phyloP scores from a whole-genome alignment of 495 filamentous ascomycete species.

The Aspergillus ellipticus region DNA sequence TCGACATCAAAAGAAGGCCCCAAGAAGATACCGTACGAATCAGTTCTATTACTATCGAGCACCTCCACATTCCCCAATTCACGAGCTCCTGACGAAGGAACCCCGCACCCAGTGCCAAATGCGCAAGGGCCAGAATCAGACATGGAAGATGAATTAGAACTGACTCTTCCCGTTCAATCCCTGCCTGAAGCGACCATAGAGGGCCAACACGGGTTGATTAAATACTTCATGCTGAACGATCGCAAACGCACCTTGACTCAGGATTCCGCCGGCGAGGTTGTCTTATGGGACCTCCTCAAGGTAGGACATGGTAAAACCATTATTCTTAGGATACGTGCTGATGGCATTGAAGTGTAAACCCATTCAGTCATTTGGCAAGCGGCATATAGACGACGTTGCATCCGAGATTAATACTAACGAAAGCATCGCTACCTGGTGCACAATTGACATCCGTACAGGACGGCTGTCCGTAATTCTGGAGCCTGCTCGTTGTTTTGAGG shows the following conservation, averaged over 20 bases:
- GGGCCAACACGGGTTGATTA: constrained; percentile 92
- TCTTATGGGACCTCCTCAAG: constrained; percentile 89
- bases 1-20: constrained; percentile 23
- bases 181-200: constrained; percentile 83
- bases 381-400: constrained; percentile 87
- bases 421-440: constrained; percentile 91
- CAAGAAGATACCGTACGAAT: constrained; percentile 70
- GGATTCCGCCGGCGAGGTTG: constrained; percentile 94
- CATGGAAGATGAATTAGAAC: constrained; percentile 53
- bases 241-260: constrained; percentile 81
- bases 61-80: constrained; percentile 67
- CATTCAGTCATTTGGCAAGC: constrained; percentile 83
- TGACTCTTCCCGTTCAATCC: constrained; percentile 65
- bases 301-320: constrained; percentile 36
- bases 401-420: constrained; percentile 83
- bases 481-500: constrained; percentile 95
- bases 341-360: constrained; percentile 63
- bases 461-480: constrained; percentile 86
- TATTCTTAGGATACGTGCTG: not conserved
- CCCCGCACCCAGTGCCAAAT: constrained; percentile 45
- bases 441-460: constrained; percentile 88
- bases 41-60: constrained; percentile 75
- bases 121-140: constrained; percentile 57
- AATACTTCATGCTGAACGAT: constrained; percentile 89
- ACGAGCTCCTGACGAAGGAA: constrained; percentile 46